Evolutionary conservation across 202 grass and related monocot species (phyloP).

Genomic region (Saccharum hybrid): DNA sequence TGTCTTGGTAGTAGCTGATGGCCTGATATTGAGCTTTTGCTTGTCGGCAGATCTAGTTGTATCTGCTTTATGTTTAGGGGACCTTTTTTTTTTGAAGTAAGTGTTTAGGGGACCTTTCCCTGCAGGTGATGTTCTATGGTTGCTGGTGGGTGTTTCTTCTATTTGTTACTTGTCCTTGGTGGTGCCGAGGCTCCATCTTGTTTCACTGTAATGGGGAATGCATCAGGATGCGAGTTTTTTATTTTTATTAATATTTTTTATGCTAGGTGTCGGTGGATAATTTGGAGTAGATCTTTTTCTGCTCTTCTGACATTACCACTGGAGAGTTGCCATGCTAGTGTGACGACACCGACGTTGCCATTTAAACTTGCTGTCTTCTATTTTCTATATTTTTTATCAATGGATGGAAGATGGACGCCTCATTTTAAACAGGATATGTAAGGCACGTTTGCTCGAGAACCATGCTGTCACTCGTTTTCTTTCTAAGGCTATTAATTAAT

Average conservation of each 20-base stretch:
- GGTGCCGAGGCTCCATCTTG: not conserved
- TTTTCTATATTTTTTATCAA: too few species aligned
- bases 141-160: not conserved
- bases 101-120: not conserved
- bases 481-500: too few species aligned
- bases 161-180: not conserved
- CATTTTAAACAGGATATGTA: too few species aligned
- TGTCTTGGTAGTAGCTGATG: not conserved
- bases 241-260: too few species aligned
- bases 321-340: not conserved
- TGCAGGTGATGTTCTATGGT: not conserved
- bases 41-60: not conserved
- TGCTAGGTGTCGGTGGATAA: conserved; percentile 20
- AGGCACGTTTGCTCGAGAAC: too few species aligned
- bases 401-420: too few species aligned
- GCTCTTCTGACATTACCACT: not conserved
- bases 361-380: not conserved
- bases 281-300: not conserved
- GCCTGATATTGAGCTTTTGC: not conserved
- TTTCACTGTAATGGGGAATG: not conserved
- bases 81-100: too few species aligned
- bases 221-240: not conserved
- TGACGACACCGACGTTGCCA: not conserved
- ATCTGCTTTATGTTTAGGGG: not conserved
- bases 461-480: too few species aligned